Conservation (phyloP, 257 asterid genomes). For the Misopates orontium region DNA sequence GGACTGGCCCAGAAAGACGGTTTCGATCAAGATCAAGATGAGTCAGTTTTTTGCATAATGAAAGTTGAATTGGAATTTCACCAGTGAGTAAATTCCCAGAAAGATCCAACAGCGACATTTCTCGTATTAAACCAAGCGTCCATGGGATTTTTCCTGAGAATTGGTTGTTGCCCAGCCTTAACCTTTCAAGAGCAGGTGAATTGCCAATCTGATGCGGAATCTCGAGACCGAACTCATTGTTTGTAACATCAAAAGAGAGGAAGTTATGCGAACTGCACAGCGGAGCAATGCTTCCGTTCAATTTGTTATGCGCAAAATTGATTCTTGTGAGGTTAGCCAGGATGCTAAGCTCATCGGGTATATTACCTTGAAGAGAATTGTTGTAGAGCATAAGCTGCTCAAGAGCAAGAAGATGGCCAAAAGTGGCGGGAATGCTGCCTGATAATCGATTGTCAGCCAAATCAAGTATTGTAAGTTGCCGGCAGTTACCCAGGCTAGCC, state of each 20-base stretch:
- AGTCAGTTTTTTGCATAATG: constrained; percentile 61
- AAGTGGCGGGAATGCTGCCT: constrained; percentile 64
- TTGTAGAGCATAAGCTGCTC: constrained; percentile 82
- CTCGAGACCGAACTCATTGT: constrained; percentile 65
- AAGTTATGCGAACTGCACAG: constrained; percentile 60
- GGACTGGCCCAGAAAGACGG: constrained; percentile 64
- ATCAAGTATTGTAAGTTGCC: constrained; percentile 58
- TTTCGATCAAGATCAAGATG: constrained; percentile 84
- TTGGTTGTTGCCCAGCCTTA: constrained; percentile 69
- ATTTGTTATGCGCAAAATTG: constrained; percentile 68
- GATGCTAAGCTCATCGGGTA: constrained; percentile 56
- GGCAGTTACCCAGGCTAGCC: constrained; percentile 68
- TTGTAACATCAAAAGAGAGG: constrained; percentile 79
- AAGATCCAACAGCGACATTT: constrained; percentile 68
- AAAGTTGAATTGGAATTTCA: constrained; percentile 64
- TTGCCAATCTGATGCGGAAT: constrained; percentile 69
- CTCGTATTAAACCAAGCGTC: constrained; percentile 58
- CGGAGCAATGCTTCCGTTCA: constrained; percentile 72
- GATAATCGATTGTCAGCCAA: constrained; percentile 81
- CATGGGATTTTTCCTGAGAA: constrained; percentile 73
- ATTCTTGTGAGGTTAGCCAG: constrained; percentile 73
- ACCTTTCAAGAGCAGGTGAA: constrained; percentile 68
- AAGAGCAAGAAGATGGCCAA: constrained; percentile 63
- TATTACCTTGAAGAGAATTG: constrained; percentile 71
- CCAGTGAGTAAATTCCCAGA: constrained; percentile 72